phyloP scores from a whole-genome alignment of 1,139 yeast genomes.

The Kodamaea ohmeri region DNA sequence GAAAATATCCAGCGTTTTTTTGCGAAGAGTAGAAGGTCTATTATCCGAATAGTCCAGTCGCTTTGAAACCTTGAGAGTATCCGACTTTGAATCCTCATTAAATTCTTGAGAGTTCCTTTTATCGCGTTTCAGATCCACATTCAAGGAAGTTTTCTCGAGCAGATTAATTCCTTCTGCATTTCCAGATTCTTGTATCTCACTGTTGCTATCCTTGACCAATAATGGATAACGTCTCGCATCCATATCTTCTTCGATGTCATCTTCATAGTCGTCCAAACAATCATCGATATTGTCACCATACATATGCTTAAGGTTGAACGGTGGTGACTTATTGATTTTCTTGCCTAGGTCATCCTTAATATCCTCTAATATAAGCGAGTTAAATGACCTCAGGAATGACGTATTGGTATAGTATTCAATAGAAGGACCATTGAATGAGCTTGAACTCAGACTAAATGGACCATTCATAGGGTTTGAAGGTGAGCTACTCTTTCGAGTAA shows the following conservation, averaged over 20 bases:
- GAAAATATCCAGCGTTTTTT: constrained; percentile 1
- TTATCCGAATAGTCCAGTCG: constrained; percentile 8
- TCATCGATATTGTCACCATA: constrained; percentile 28
- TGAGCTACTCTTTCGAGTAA: not conserved
- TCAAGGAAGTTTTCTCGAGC: not conserved
- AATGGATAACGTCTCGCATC: constrained; percentile 9
- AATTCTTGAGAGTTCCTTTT: not conserved
- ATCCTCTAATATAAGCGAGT: constrained; percentile 45
- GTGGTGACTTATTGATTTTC: constrained; percentile 42
- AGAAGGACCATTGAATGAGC: constrained; percentile 9
- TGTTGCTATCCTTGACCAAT: not conserved
- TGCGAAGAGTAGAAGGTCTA: not conserved
- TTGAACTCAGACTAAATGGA: not conserved
- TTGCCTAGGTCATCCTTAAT: constrained; percentile 24
- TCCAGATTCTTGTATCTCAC: not conserved
- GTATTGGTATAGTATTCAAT: constrained; percentile 41
- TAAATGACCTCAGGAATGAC: constrained; percentile 45
- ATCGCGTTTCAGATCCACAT: not conserved
- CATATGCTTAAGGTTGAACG: constrained; percentile 38
- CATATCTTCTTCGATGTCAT: constrained; percentile 9
- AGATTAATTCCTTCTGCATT: not conserved
- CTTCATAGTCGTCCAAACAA: constrained; percentile 16
- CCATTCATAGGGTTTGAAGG: constrained; percentile 2
- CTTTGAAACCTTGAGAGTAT: constrained; percentile 2
- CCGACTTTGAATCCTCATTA: not conserved